Conservation (phyloP, 106 monocot species). For the Narthecium ossifragum region DNA sequence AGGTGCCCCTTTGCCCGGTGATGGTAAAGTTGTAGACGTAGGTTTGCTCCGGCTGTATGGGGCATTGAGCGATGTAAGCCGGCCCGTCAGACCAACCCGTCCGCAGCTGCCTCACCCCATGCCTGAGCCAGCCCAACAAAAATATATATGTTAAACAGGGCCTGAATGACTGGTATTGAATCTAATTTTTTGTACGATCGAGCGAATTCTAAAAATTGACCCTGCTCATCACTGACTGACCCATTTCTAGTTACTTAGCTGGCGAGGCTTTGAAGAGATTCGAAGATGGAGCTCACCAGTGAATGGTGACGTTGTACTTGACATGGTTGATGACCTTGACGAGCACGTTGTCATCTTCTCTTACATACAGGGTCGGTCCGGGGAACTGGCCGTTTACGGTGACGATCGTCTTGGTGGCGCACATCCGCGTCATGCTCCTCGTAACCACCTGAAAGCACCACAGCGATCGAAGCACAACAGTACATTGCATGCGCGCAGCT, state of each 20-base stretch:
- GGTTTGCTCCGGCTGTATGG: slow-evolving; percentile 41
- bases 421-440: slow-evolving; percentile 38
- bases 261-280: neutral
- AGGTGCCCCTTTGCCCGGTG: slow-evolving; percentile 58
- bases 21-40: slow-evolving; percentile 67
- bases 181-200: no score
- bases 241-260: neutral
- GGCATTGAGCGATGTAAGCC: slow-evolving; percentile 76
- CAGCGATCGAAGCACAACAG: no score
- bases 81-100: slow-evolving; percentile 74
- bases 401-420: slow-evolving; percentile 50
- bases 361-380: slow-evolving; percentile 50
- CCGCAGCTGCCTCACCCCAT: slow-evolving; percentile 51
- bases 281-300: slow-evolving; percentile 46
- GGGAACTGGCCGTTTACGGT: slow-evolving; percentile 62
- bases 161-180: no score
- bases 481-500: no score
- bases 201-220: no score
- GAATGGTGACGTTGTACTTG: slow-evolving; percentile 59
- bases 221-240: no score
- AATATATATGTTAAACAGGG: neutral
- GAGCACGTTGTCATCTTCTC: slow-evolving; percentile 65
- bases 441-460: slow-evolving; percentile 52
- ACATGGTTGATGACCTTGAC: slow-evolving; percentile 67
- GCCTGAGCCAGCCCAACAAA: slow-evolving; percentile 27